These are phyloP conservation scores for Globisporangium uncinulatum DNA, from an alignment of 352 stramenopile species.

Conservation along the genomic window DNA sequence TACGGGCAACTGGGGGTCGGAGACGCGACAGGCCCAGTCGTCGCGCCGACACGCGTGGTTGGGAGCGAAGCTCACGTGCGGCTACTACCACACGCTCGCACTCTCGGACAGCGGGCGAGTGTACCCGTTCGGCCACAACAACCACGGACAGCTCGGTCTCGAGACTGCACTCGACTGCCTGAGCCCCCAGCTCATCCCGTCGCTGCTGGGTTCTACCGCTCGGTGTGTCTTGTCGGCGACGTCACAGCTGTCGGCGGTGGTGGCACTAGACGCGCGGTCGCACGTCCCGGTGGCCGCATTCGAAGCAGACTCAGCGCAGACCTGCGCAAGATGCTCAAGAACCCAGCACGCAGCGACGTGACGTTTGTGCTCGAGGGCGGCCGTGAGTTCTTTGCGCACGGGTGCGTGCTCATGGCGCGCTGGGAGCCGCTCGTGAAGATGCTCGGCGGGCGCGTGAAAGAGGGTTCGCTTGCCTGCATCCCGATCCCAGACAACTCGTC, in stretches of 20 bases:
- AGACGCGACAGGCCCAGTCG: conserved; percentile 30
- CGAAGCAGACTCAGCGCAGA: conserved; percentile 54
- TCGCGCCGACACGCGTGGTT: conserved; percentile 40
- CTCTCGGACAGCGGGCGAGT: conserved; percentile 83
- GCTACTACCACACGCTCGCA: conserved; percentile 82
- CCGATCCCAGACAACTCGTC: conserved; percentile 70
- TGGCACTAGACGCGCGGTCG: neutral
- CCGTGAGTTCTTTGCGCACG: conserved; percentile 62
- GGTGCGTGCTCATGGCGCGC: conserved; percentile 82
- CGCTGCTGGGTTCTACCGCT: conserved; percentile 92
- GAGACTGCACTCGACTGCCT: conserved; percentile 67
- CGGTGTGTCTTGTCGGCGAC: conserved; percentile 48
- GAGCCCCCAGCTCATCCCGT: conserved; percentile 67
- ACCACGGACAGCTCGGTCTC: conserved; percentile 90
- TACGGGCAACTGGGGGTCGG: conserved; percentile 87
- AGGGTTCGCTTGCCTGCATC: conserved; percentile 60
- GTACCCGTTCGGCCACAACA: conserved; percentile 92
- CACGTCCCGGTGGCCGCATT: neutral
- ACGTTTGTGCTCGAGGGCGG: conserved; percentile 75
- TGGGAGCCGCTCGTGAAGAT: conserved; percentile 89
- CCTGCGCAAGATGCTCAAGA: conserved; percentile 82
- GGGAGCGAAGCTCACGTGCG: conserved; percentile 57
- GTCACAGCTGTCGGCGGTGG: neutral
- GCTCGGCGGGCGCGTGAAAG: conserved; percentile 84
- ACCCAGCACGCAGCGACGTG: conserved; percentile 72